Percentiles rank a stretch among this genome's conserved stretches.
Conservation (phyloP, 345 rosid species). For the Garcia nutans region DNA sequence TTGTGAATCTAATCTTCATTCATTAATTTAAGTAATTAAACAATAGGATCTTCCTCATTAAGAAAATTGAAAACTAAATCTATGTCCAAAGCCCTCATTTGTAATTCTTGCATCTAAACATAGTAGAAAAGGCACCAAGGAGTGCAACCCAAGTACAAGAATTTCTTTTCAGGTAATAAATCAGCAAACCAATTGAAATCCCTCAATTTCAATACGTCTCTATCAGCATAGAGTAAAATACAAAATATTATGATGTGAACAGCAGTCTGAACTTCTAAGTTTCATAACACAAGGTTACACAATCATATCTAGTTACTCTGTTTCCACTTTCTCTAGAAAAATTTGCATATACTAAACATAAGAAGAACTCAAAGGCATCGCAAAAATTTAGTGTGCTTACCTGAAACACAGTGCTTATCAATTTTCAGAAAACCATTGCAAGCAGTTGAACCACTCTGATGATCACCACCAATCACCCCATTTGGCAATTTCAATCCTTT, state of each 20-base stretch:
- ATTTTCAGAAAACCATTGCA: constrained; percentile 40
- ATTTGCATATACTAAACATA: not conserved
- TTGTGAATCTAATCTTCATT: no score
- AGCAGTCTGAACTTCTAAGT: not conserved
- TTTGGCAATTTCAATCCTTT: constrained; percentile 37
- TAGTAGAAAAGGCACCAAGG: not conserved
- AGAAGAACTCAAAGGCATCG: not conserved
- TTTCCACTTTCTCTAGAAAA: not conserved
- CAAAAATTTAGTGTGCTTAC: constrained; percentile 36
- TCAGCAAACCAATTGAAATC: not conserved
- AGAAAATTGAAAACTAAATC: no score
- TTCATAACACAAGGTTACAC: not conserved
- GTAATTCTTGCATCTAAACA: no score
- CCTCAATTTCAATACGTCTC: not conserved
- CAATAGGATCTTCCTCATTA: no score
- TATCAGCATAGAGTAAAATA: not conserved
- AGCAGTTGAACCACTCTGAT: constrained; percentile 19
- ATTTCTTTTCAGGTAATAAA: not conserved
- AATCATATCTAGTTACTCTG: not conserved
- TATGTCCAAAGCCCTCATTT: no score
- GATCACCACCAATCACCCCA: constrained; percentile 37
- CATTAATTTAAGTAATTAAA: no score
- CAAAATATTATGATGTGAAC: not conserved
- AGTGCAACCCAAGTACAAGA: no score
- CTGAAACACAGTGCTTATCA: constrained; percentile 44